phyloP scores from a whole-genome alignment of 2,329 filamentous ascomycete genomes.

The Neofusicoccum ribis region DNA sequence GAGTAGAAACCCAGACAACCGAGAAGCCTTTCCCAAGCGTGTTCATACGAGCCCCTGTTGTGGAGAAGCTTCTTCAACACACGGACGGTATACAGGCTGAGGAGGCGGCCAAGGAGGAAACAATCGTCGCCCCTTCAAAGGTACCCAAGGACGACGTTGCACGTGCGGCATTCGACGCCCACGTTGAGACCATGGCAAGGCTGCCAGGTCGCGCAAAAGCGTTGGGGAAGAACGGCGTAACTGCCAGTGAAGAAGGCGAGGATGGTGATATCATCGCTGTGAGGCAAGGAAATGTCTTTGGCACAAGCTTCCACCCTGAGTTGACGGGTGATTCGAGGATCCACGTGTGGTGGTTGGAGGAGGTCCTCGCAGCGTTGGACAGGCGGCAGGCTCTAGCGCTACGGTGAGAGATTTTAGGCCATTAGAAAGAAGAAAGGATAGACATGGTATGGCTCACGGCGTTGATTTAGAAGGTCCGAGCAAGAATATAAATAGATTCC shows the following conservation, averaged over 20 bases:
- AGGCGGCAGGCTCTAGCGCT: not conserved
- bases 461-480: not conserved
- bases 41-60: constrained; percentile 92
- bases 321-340: constrained; percentile 84
- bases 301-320: constrained; percentile 94
- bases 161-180: constrained; percentile 44
- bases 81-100: constrained; percentile 52
- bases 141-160: constrained; percentile 48
- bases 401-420: not conserved
- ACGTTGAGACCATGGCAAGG: constrained; percentile 61
- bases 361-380: constrained; percentile 53
- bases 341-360: constrained; percentile 87
- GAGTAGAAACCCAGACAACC: constrained; percentile 28
- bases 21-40: constrained; percentile 70
- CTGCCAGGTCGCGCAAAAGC: constrained; percentile 55
- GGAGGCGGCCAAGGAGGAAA: constrained; percentile 50
- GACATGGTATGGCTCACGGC: not conserved
- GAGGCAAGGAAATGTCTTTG: constrained; percentile 85
- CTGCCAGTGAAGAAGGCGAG: constrained; percentile 48
- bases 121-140: constrained; percentile 59
- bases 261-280: constrained; percentile 84
- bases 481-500: constrained; percentile 3
- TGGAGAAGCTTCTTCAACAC: constrained; percentile 72
- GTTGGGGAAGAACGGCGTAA: constrained; percentile 49
- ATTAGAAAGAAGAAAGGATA: not conserved